Evolutionary conservation across 306 rosid genomes (phyloP), one percentile per base, ranked within the genome.

Genomic region (Fagus crenata): DNA sequence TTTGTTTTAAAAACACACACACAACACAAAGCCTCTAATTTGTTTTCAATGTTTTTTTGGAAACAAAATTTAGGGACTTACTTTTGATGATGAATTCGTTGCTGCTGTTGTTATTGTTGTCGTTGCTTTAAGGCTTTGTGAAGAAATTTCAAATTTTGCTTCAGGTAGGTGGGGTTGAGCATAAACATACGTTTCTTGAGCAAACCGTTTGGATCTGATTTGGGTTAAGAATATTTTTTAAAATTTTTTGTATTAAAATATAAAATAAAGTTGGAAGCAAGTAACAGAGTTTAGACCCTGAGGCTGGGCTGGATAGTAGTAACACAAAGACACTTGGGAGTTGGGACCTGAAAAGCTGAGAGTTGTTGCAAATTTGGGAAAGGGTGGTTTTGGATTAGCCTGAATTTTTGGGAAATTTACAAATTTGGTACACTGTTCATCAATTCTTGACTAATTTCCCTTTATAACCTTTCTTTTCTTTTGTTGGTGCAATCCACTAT

Each of bases 131-230:
- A 75, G 84, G 60, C 64, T 83, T 6, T 70, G 49, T 17, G 71
- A 36, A 32, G 51, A 73, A 73, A 77, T 71, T 83, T 78, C 79
- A 87, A 81, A 74, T 53, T 85, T 74, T 46, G 51, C 11, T 80
- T 72, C 75, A 58, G 86, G 82, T 81, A 83, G 88, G 84, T 75
- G 91, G 88, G 82, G 37, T 65, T 49, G 42, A 13, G 59, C 12
- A 56, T 74, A 56, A 22, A 55, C 83, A 78, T 79, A 83, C 85
- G 71, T 86, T 86, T 28, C 86, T 87, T 82, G 42, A 49, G 56
- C 74, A 67, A 85, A 67, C 93, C 90, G 96, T 82, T 82, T 81
- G 80, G 85, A 82, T 83, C 87, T 51, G 69, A 32, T 31, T 7
- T 36, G 39, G 28, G 17, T 53, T 31, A 28, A 22, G 28, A 22